These are phyloP conservation scores for Cladophialophora carrionii DNA, from an alignment of 2,329 filamentous ascomycete genomes.

Conservation along the genomic window DNA sequence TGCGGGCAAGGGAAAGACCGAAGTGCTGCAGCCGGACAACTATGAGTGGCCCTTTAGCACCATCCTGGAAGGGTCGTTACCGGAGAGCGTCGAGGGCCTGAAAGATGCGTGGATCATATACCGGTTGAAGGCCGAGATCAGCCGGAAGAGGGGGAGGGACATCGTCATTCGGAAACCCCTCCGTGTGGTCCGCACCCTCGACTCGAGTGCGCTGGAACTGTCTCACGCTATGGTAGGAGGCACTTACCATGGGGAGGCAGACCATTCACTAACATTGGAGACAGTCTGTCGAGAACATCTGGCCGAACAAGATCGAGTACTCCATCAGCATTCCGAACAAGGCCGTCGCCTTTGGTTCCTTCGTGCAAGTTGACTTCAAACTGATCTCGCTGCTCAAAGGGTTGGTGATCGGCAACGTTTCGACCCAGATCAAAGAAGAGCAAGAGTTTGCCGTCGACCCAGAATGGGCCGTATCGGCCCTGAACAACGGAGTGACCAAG, in stretches of 20 bases:
- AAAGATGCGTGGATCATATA: conserved; percentile 86
- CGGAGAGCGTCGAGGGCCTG: conserved; percentile 90
- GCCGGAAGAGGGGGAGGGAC: conserved; percentile 87
- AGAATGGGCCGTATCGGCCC: conserved; percentile 45
- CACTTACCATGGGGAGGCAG: neutral
- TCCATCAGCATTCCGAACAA: conserved; percentile 91
- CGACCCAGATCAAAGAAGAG: conserved; percentile 76
- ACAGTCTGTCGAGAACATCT: conserved; percentile 86
- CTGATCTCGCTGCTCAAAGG: conserved; percentile 89
- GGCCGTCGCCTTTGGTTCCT: conserved; percentile 90
- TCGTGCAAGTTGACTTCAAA: conserved; percentile 79
- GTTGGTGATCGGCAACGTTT: conserved; percentile 79
- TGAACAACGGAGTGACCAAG: conserved; percentile 50
- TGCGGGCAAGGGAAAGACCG: conserved; percentile 51
- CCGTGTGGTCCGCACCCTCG: conserved; percentile 75
- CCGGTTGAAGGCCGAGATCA: conserved; percentile 85
- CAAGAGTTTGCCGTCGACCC: conserved; percentile 66
- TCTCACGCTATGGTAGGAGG: conserved; percentile 75
- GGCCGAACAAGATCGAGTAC: conserved; percentile 97
- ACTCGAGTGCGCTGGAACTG: conserved; percentile 74
- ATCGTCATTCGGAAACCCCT: conserved; percentile 77
- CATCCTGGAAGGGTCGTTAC: conserved; percentile 66
- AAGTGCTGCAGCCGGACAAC: conserved; percentile 70
- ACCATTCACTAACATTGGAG: conserved; percentile 8
- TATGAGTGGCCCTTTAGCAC: conserved; percentile 83